A percentile compares a stretch with the other conserved stretches of the same genome.
Evolutionary conservation across 257 asterid species (phyloP).

Genomic region (Nicotiana knightiana): DNA sequence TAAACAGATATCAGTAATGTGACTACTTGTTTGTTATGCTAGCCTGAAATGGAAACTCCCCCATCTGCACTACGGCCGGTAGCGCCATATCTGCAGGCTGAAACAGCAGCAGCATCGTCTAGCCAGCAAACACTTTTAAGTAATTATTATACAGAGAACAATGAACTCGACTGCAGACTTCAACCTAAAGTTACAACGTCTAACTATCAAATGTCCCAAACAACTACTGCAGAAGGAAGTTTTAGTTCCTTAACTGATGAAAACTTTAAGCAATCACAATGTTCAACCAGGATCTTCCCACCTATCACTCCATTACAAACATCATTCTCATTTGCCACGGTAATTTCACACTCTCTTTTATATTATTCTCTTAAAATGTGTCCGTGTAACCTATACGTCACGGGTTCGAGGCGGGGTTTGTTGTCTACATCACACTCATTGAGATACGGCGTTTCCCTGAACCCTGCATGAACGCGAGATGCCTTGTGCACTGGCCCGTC

Average conservation of each 20-base stretch:
- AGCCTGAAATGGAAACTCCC: conserved; percentile 9
- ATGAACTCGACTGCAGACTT: background rate
- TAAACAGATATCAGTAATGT: background rate
- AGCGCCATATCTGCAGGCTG: background rate
- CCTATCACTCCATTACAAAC: conserved; percentile 2
- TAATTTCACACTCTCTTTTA: background rate
- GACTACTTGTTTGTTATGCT: background rate
- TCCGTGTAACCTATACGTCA: too few relatives aligned
- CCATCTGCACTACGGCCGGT: background rate
- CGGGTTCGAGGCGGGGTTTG: fast-evolving
- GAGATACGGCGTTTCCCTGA: too few relatives aligned
- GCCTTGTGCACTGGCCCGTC: too few relatives aligned
- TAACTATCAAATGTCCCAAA: background rate
- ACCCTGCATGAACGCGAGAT: too few relatives aligned
- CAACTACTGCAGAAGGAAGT: background rate
- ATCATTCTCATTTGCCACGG: background rate
- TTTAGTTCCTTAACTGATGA: background rate
- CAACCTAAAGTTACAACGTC: background rate
- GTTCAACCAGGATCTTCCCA: background rate
- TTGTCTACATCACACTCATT: too few relatives aligned
- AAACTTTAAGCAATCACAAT: background rate
- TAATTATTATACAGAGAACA: background rate
- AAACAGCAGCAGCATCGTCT: background rate
- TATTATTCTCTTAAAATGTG: background rate
- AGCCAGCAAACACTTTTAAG: background rate